Conservation (phyloP, 768 basidiomycete species). For the Suillus americanus region DNA sequence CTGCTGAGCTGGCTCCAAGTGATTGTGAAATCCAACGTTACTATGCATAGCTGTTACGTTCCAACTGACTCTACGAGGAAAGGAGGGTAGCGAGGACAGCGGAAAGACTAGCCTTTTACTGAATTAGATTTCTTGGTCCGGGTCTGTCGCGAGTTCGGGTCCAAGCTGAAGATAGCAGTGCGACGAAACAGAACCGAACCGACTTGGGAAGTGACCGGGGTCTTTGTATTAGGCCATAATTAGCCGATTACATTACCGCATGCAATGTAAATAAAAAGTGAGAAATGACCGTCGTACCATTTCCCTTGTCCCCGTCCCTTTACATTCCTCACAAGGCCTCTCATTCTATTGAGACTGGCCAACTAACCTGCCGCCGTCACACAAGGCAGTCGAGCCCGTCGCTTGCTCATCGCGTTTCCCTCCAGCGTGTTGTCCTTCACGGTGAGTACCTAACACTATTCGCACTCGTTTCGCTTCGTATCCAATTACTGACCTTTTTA, state of each 20-base stretch:
- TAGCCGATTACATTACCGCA: constrained; percentile 21
- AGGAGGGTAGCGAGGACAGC: background rate
- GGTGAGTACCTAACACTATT: constrained; percentile 3
- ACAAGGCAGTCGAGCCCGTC: background rate
- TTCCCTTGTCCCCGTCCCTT: constrained; percentile 4
- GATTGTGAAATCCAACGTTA: background rate
- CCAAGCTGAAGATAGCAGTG: background rate
- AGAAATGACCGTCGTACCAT: constrained; percentile 21
- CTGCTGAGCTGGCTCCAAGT: background rate
- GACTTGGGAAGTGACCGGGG: constrained; percentile 23
- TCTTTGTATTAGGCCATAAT: constrained; percentile 13
- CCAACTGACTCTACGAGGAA: background rate
- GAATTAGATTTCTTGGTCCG: background rate
- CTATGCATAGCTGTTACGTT: background rate
- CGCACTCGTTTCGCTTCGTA: background rate
- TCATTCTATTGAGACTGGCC: background rate
- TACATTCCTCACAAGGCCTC: background rate
- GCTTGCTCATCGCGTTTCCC: background rate
- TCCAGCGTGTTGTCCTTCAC: background rate
- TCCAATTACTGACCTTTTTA: background rate
- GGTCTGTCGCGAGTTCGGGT: background rate
- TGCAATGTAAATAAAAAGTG: constrained; percentile 25
- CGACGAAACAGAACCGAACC: background rate
- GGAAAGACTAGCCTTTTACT: background rate
- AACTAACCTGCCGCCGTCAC: background rate